Evolutionary conservation across 441 rosid genomes (phyloP), one percentile per base, ranked within the genome.

Genomic region (Monsonia emarginata): DNA sequence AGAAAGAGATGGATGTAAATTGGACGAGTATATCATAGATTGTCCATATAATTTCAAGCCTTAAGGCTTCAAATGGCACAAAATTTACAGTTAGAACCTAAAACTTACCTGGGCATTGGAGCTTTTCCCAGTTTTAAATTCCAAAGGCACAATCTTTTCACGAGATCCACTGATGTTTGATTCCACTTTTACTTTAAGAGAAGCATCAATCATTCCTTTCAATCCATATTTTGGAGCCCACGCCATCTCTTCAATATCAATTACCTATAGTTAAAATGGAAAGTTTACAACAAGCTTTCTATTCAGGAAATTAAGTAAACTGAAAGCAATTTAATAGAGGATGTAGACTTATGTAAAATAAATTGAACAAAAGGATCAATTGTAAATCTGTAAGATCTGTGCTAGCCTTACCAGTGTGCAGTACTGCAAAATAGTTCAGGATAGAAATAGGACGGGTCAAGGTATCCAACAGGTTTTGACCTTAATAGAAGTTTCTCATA

Each of bases 151-250:
- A 70, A 95, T 86, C 72, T 72, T 85, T 78, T 86, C 96, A 57
- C 67, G 31, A 50, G 24, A 71, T 71, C 71, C 83, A 72, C 77
- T 72, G 75, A 75, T 72, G 57, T 72, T 77, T 70, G 94, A 76
- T 75, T 84, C 82, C 67, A 87, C 79, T 75, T 64, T 69, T 67
- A 91, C 91, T 80, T 84, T 83, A 62, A 91, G 72, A 67, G 98
- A 91, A 78, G 96, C 99, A 83, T 95, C 99, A 56, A 95, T 83
- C 82, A 87, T 88, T 69, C 99, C 99, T 80, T 95, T 95, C 78
- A 95, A 78, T 65, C 99, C 99, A 85, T 91, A 95, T 72, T 79
- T 91, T 64, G 95, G 97, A 68, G 98, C 96, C 99, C 98, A 91
- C 42, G 91, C 81, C 98, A 91, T 87, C 83, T 95, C 99, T 83